Conservation (phyloP, 2,329 filamentous ascomycete species). For the Pseudophaeomoniella oleicola region DNA sequence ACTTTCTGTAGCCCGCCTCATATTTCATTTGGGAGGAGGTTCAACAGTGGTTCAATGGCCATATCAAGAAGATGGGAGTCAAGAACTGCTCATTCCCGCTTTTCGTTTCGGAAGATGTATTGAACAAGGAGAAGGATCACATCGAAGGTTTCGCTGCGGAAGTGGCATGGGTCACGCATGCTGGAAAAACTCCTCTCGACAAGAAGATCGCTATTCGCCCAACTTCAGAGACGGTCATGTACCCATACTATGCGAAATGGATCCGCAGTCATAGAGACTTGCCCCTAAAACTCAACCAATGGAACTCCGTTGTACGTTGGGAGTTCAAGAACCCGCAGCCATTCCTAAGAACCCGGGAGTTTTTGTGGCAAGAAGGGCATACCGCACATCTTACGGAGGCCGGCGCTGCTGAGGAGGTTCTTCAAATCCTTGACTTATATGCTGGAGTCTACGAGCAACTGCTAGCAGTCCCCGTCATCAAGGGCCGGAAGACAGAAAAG, state of each 20-base stretch:
- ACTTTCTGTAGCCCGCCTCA: constrained; percentile 36
- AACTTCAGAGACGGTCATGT: constrained; percentile 71
- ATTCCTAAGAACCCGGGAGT: constrained; percentile 86
- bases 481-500: constrained; percentile 88
- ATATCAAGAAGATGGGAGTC: constrained; percentile 82
- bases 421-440: constrained; percentile 88
- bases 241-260: constrained; percentile 92
- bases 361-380: constrained; percentile 96
- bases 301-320: constrained; percentile 93
- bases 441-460: constrained; percentile 85
- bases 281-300: constrained; percentile 88
- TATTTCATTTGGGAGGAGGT: constrained; percentile 57
- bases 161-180: constrained; percentile 37
- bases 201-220: constrained; percentile 57
- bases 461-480: constrained; percentile 85
- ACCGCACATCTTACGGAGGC: constrained; percentile 79
- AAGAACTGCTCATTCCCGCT: constrained; percentile 95
- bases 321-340: constrained; percentile 83
- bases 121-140: constrained; percentile 81
- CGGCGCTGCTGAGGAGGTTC: constrained; percentile 68
- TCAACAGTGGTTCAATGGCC: constrained; percentile 39
- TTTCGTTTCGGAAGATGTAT: constrained; percentile 82
- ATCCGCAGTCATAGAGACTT: constrained; percentile 93
- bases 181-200: constrained; percentile 85
- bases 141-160: constrained; percentile 92